Evolutionary conservation across 805 yeast species (phyloP).

Genomic region (Candida multigemmis): DNA sequence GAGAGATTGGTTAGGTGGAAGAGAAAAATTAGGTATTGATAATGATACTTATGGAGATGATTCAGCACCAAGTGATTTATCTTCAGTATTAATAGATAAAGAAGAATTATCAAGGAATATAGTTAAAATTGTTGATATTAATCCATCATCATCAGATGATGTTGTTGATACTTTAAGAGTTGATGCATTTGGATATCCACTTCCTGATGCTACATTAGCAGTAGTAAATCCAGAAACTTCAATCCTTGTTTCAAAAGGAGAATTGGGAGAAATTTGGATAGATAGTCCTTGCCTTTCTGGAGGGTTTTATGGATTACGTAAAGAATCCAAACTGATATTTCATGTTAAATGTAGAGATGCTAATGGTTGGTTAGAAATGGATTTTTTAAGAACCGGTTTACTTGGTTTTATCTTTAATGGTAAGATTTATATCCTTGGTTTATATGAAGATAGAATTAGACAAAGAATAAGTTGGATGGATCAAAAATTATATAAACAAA

Average conservation of each 20-base stretch:
- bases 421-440: slow-evolving; percentile 78
- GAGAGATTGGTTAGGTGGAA: slow-evolving; percentile 82
- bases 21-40: slow-evolving; percentile 50
- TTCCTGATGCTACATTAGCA: slow-evolving; percentile 90
- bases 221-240: slow-evolving; percentile 91
- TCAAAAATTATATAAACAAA: slow-evolving; percentile 25
- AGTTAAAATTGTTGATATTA: slow-evolving; percentile 56
- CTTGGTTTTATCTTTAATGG: slow-evolving; percentile 86
- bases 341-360: slow-evolving; percentile 75
- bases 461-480: slow-evolving; percentile 67
- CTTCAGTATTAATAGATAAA: slow-evolving; percentile 66
- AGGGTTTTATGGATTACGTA: slow-evolving; percentile 71
- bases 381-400: slow-evolving; percentile 82
- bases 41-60: slow-evolving; percentile 26
- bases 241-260: slow-evolving; percentile 60
- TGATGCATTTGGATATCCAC: slow-evolving; percentile 89
- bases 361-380: slow-evolving; percentile 60
- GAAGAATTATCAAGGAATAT: slow-evolving; percentile 64
- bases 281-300: slow-evolving; percentile 88
- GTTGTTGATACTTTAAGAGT: slow-evolving; percentile 44
- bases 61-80: slow-evolving; percentile 28
- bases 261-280: slow-evolving; percentile 97
- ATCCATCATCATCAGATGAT: slow-evolving; percentile 42
- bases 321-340: slow-evolving; percentile 62
- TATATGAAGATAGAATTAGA: slow-evolving; percentile 84